Evolutionary conservation across 2,329 filamentous ascomycete genomes (phyloP).

Genomic region (Neonectria faginata): DNA sequence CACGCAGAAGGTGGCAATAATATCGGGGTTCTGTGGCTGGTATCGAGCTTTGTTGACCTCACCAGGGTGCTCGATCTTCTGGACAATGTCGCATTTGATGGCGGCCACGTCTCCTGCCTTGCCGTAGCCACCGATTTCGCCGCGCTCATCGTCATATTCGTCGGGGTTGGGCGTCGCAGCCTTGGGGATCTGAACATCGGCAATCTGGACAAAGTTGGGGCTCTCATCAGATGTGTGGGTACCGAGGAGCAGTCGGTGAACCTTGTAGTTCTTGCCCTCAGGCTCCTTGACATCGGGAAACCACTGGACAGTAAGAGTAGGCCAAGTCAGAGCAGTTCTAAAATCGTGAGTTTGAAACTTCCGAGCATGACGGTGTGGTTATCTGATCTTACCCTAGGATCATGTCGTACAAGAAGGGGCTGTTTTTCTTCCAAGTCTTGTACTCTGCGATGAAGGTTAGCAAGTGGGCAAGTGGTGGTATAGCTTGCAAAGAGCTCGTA

Average conservation of each 20-base stretch:
- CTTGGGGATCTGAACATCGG: constrained; percentile 92
- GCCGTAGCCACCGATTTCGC: constrained; percentile 94
- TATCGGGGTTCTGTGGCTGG: constrained; percentile 95
- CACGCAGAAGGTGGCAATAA: constrained; percentile 92
- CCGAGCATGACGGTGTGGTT: constrained; percentile 1
- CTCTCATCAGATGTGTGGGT: constrained; percentile 91
- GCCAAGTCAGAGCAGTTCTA: constrained; percentile 93
- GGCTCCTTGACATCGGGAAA: constrained; percentile 93
- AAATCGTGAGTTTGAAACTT: constrained; percentile 24
- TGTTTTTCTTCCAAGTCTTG: constrained; percentile 99
- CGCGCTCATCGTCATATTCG: constrained; percentile 91
- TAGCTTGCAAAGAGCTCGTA: constrained; percentile 48
- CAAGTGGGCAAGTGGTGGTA: background rate
- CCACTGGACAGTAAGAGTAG: constrained; percentile 97
- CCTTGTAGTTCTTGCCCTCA: constrained; percentile 86
- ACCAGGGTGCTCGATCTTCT: constrained; percentile 95
- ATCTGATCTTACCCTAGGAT: constrained; percentile 77
- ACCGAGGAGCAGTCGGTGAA: constrained; percentile 90
- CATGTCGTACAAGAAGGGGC: constrained; percentile 97
- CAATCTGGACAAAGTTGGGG: constrained; percentile 94
- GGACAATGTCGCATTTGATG: constrained; percentile 91
- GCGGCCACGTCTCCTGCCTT: constrained; percentile 75
- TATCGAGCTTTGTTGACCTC: constrained; percentile 99
- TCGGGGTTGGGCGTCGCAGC: constrained; percentile 77
- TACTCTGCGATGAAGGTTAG: constrained; percentile 73